Evolutionary conservation across 768 basidiomycete species (phyloP).

Genomic region (Lentinula boryana): DNA sequence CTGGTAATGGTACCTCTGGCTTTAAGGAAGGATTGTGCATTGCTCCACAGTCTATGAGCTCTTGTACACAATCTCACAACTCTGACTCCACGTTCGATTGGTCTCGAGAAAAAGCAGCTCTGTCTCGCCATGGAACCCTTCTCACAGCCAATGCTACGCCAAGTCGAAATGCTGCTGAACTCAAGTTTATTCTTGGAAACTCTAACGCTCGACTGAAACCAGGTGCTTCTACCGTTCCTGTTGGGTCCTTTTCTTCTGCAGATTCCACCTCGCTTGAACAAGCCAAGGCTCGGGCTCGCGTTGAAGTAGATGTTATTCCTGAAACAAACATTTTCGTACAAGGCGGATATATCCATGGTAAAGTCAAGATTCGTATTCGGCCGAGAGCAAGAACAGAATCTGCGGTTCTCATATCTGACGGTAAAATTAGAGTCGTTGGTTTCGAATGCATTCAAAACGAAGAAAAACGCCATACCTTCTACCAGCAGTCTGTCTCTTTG

Average conservation of each 20-base stretch:
- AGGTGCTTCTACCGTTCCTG: conserved; percentile 39
- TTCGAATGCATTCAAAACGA: conserved; percentile 67
- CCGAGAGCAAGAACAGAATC: conserved; percentile 48
- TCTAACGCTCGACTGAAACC: conserved; percentile 48
- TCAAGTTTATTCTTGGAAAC: conserved; percentile 60
- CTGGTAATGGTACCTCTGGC: conserved; percentile 27
- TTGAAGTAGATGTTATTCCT: conserved; percentile 77
- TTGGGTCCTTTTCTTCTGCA: conserved; percentile 10
- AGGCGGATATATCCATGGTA: conserved; percentile 67
- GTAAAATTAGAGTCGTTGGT: conserved; percentile 78
- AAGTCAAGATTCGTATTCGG: conserved; percentile 59
- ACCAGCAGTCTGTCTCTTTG: conserved; percentile 60
- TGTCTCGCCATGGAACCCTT: conserved; percentile 46
- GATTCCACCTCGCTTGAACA: conserved; percentile 54
- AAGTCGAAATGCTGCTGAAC: conserved; percentile 46
- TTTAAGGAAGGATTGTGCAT: conserved; percentile 37
- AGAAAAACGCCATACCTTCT: conserved; percentile 72
- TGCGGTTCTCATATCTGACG: conserved; percentile 60
- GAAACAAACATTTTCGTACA: conserved; percentile 74
- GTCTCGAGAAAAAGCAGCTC: conserved; percentile 12
- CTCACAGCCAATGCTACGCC: conserved; percentile 45
- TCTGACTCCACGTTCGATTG: neutral
- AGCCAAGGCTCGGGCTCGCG: conserved; percentile 65
- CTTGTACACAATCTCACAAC: conserved; percentile 18
- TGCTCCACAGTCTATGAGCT: conserved; percentile 22